Percentiles rank a stretch among this genome's conserved stretches.
These are phyloP conservation scores for Heritiera fomes DNA, from an alignment of 345 rosid genomes.

Conservation along the genomic window DNA sequence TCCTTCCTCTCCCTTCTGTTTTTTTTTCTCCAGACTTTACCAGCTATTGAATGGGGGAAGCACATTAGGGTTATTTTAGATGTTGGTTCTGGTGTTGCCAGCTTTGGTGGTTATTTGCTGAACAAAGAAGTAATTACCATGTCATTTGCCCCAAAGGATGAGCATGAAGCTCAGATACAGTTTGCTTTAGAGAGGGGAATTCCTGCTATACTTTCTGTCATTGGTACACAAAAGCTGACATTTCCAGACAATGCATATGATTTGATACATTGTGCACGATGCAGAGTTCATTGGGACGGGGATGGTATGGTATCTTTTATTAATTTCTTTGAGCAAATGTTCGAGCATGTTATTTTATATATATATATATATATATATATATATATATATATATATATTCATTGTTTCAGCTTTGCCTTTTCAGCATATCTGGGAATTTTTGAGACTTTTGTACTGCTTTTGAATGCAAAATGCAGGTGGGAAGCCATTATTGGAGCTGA, in stretches of 20 bases:
- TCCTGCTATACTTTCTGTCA: slow-evolving; percentile 87
- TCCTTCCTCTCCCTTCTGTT: neutral
- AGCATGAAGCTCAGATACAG: slow-evolving; percentile 98
- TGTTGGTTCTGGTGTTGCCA: slow-evolving; percentile 94
- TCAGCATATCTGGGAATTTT: neutral
- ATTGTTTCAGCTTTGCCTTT: neutral
- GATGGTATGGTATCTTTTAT: slow-evolving; percentile 63
- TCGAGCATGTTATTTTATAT: neutral
- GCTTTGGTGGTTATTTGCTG: slow-evolving; percentile 84
- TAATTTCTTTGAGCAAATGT: neutral
- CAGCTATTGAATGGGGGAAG: slow-evolving; percentile 68
- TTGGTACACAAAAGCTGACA: slow-evolving; percentile 74
- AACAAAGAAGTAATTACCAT: slow-evolving; percentile 79
- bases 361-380: neutral
- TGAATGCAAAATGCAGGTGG: slow-evolving; percentile 64
- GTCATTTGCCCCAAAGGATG: slow-evolving; percentile 98
- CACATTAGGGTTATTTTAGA: slow-evolving; percentile 70
- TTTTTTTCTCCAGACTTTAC: slow-evolving; percentile 52
- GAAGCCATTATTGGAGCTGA: slow-evolving; percentile 86
- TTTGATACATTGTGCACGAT: slow-evolving; percentile 90
- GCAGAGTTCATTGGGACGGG: slow-evolving; percentile 98
- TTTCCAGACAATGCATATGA: slow-evolving; percentile 74
- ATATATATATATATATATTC: neutral
- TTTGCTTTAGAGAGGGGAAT: slow-evolving; percentile 92
- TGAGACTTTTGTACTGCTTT: slow-evolving; percentile 15